Evolutionary conservation across 805 yeast genomes (phyloP), one percentile per base, ranked within the genome.

Genomic region (Nakazawaea pomicola): DNA sequence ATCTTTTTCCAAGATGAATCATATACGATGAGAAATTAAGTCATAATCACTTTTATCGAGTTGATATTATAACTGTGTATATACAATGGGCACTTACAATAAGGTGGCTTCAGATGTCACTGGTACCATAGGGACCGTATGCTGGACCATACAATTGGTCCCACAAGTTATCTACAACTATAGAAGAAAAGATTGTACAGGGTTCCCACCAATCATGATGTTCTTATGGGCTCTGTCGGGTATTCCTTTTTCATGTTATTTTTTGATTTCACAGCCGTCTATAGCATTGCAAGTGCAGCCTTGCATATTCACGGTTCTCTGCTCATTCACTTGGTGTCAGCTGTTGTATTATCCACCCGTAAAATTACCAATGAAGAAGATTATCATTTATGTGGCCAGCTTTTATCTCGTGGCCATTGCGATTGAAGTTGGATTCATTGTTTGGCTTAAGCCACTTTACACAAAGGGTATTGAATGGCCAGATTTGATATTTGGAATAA

Each of bases 61-160:
- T 8, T 7, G 11, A 11, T 23, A 23, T 7, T 23, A 23, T 23
- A 8, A 23, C 11, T 23, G 27, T n/a, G n/a, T 6, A 27, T 17
- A 6, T 21, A n/a, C n/a, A 7, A 40, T 40, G 43, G 20, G 30
- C 5, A 23, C 27, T 11, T 35, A 41, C n/a, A 19, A 17, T 10
- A 18, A 60, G 8, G 67, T 70, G 9, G 87, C 86, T 1, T 74
- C 85, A 14, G 85, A 83, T 37, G 88, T 82, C 6, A 68, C 88
- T 41, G 96, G 88, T 1, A 89, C 96, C 10, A 68, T 86, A 1
- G 97, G 96, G 5, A 91, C 98, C 0, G 78, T 90, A 2, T 72
- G 85, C 44, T 91, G 97, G 97, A 90, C 97, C 59, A 65, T 90
- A 48, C 97, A 91, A 62, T 65, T 91, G 48, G 69, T 89, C 1